A percentile compares a stretch with the other conserved stretches of the same genome.
Conservation (phyloP, 306 rosid genomes). For the Elaeagnus macrophylla region DNA sequence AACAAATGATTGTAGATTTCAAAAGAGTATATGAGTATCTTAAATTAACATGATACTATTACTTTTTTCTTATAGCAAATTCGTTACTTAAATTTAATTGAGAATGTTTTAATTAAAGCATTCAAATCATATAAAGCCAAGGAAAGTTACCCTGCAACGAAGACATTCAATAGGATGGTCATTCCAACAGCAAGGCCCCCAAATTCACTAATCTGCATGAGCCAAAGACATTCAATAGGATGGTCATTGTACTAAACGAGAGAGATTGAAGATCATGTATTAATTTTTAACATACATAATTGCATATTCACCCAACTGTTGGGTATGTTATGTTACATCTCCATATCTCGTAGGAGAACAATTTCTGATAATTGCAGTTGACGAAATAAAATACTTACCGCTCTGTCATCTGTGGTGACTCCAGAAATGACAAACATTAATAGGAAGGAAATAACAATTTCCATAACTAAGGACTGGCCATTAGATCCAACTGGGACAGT, state of each 20-base stretch:
- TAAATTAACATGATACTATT: not conserved
- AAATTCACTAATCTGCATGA: slow-evolving; percentile 49
- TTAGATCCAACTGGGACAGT: slow-evolving; percentile 41
- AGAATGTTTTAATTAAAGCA: not conserved
- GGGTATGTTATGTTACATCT: no score
- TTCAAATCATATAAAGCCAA: not conserved
- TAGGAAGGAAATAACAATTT: slow-evolving; percentile 44
- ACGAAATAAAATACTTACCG: slow-evolving; percentile 24
- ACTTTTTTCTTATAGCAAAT: not conserved
- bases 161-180: slow-evolving; percentile 41
- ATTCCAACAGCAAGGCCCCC: slow-evolving; percentile 64
- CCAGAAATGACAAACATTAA: slow-evolving; percentile 70
- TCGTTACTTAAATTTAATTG: no score
- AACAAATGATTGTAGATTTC: not conserved
- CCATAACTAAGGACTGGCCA: slow-evolving; percentile 37
- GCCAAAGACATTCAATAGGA: no score
- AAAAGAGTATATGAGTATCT: not conserved
- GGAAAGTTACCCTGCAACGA: slow-evolving; percentile 51
- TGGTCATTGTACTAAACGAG: no score
- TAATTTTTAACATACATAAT: not conserved
- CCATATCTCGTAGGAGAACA: no score
- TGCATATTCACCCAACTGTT: no score
- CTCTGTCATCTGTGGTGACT: slow-evolving; percentile 64
- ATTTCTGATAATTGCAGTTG: not conserved
- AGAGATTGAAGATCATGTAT: no score